Percentiles rank a stretch among this genome's conserved stretches.
These are phyloP conservation scores for Suillus fuscotomentosus DNA, from an alignment of 768 basidiomycete species.

Conservation along the genomic window DNA sequence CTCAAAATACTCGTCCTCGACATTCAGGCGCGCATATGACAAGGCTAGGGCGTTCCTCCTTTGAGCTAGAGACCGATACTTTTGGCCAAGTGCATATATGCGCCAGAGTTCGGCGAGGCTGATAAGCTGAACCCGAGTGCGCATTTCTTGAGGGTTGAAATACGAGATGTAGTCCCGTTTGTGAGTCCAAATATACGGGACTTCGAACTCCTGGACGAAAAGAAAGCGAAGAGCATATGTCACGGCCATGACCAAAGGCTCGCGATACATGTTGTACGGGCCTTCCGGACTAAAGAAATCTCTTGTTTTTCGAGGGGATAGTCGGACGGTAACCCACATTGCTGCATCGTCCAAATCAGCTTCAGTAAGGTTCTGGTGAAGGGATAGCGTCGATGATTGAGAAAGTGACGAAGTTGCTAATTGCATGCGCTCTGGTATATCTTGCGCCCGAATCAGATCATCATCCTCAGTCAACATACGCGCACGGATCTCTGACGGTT, in stretches of 20 bases:
- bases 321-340: slow-evolving; percentile 81
- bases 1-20: slow-evolving; percentile 75
- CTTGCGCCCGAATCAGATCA: slow-evolving; percentile 84
- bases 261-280: slow-evolving; percentile 54
- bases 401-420: slow-evolving; percentile 85
- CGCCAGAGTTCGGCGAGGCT: slow-evolving; percentile 84
- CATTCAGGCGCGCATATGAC: slow-evolving; percentile 66
- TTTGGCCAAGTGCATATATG: slow-evolving; percentile 85
- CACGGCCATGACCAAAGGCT: slow-evolving; percentile 75
- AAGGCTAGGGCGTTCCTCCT: slow-evolving; percentile 60
- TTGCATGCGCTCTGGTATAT: slow-evolving; percentile 96
- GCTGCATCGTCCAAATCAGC: slow-evolving; percentile 80
- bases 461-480: slow-evolving; percentile 91
- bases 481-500: slow-evolving; percentile 92
- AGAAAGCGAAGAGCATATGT: slow-evolving; percentile 76
- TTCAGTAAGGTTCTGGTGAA: slow-evolving; percentile 63
- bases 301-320: slow-evolving; percentile 68
- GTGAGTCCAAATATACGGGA: slow-evolving; percentile 94
- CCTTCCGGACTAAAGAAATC: slow-evolving; percentile 74
- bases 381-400: slow-evolving; percentile 53
- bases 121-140: slow-evolving; percentile 69
- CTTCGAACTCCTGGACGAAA: slow-evolving; percentile 88
- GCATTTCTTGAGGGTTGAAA: slow-evolving; percentile 67
- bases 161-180: slow-evolving; percentile 88
- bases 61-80: slow-evolving; percentile 83